A percentile compares a stretch with the other conserved stretches of the same genome.
Conservation (phyloP, 208 protist species). For the Wallacemonas sp. region DNA sequence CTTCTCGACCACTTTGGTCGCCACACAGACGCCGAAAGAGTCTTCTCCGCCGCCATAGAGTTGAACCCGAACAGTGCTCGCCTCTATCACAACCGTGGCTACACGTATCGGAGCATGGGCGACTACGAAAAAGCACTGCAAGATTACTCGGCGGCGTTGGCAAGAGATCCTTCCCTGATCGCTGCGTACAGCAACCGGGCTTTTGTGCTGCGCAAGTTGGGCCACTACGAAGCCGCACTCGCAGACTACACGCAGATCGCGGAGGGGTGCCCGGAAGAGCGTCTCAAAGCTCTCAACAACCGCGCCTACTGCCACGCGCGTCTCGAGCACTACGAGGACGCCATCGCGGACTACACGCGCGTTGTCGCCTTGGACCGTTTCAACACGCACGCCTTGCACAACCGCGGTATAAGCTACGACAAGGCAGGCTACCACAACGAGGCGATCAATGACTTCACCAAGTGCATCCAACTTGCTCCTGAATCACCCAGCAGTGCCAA, state of each 20-base stretch:
- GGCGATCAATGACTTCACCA: slow-evolving; percentile 78
- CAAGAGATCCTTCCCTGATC: slow-evolving; percentile 30
- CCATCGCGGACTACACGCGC: slow-evolving; percentile 76
- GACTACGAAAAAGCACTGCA: slow-evolving; percentile 55
- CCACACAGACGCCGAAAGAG: slow-evolving; percentile 54
- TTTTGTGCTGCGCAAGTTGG: slow-evolving; percentile 71
- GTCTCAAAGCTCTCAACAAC: slow-evolving; percentile 75
- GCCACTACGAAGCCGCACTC: slow-evolving; percentile 46
- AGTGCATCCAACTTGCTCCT: slow-evolving; percentile 67
- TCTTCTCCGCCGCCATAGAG: slow-evolving; percentile 66
- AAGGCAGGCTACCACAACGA: slow-evolving; percentile 67
- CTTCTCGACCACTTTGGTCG: slow-evolving; percentile 59
- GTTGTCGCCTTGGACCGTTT: slow-evolving; percentile 54
- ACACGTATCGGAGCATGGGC: slow-evolving; percentile 64
- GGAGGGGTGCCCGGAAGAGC: slow-evolving; percentile 21
- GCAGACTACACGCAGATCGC: slow-evolving; percentile 60
- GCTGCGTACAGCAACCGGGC: slow-evolving; percentile 56
- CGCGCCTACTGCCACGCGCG: slow-evolving; percentile 78
- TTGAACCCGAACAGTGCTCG: slow-evolving; percentile 59
- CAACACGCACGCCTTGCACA: slow-evolving; percentile 83
- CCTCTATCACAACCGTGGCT: slow-evolving; percentile 78
- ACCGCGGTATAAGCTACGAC: slow-evolving; percentile 84
- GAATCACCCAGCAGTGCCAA: slow-evolving; percentile 48
- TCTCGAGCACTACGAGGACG: slow-evolving; percentile 51
- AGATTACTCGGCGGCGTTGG: slow-evolving; percentile 71